Evolutionary conservation across 441 rosid species (phyloP).

Genomic region (Euphorbia celastroides): DNA sequence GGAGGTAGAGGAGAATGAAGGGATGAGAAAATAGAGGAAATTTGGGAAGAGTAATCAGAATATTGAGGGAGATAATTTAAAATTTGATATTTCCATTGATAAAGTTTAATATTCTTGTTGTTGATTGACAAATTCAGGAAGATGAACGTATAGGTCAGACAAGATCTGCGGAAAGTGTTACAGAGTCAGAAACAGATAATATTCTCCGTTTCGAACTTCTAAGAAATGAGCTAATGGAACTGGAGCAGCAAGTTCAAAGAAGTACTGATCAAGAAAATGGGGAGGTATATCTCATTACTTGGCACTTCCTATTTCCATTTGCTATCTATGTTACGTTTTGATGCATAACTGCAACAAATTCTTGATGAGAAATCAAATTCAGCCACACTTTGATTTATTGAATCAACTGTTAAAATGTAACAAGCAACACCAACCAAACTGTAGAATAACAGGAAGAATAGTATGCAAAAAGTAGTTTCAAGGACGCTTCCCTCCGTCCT

Average conservation of each 20-base stretch:
- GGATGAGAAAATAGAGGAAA: too few relatives aligned
- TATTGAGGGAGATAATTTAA: too few relatives aligned
- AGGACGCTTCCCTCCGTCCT: too few relatives aligned
- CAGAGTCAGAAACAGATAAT: slow-evolving; percentile 54
- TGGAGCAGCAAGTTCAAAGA: slow-evolving; percentile 82
- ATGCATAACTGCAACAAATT: background rate
- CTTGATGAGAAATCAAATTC: background rate
- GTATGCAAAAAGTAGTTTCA: too few relatives aligned
- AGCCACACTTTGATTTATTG: background rate
- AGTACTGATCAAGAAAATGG: slow-evolving; percentile 59
- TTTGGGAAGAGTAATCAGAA: slow-evolving; percentile 9
- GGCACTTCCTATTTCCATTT: background rate
- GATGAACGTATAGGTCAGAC: slow-evolving; percentile 33
- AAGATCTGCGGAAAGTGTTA: slow-evolving; percentile 27
- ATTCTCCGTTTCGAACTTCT: slow-evolving; percentile 75
- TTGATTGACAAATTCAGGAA: slow-evolving; percentile 44
- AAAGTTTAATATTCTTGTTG: too few relatives aligned
- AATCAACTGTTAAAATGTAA: too few relatives aligned
- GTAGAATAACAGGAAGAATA: too few relatives aligned
- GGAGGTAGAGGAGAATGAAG: too few relatives aligned
- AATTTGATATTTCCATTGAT: too few relatives aligned
- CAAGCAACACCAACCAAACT: too few relatives aligned
- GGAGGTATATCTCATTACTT: slow-evolving; percentile 44
- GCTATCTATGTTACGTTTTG: background rate
- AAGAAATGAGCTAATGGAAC: slow-evolving; percentile 86